These are phyloP conservation scores for Apiospora phragmitis DNA, from an alignment of 2,329 filamentous ascomycete genomes.

Conservation along the genomic window DNA sequence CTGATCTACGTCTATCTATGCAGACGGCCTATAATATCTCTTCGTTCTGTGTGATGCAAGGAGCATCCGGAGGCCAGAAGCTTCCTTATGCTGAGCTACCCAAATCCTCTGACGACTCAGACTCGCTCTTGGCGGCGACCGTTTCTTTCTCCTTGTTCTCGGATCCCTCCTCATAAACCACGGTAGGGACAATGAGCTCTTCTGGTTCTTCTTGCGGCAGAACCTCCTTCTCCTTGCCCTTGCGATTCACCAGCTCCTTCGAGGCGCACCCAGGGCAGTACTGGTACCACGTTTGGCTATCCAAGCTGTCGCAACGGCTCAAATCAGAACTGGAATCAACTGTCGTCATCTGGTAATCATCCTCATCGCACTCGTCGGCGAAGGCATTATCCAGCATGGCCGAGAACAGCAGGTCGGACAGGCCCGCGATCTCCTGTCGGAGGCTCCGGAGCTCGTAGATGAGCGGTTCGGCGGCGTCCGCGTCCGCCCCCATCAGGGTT, in stretches of 20 bases:
- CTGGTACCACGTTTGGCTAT: no score
- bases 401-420: no score
- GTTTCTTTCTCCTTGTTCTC: not conserved
- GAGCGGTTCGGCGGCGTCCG: no score
- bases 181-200: not conserved
- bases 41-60: not conserved
- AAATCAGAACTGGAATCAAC: not conserved
- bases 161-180: not conserved
- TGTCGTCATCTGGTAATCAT: not conserved
- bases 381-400: no score
- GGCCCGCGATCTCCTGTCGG: no score
- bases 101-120: not conserved
- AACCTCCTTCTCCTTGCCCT: not conserved
- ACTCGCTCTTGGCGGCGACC: not conserved
- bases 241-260: not conserved
- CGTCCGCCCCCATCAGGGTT: no score
- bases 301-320: no score
- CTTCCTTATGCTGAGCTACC: not conserved
- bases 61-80: not conserved
- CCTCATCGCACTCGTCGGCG: no score
- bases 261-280: no score
- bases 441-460: no score
- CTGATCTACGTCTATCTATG: not conserved
- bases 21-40: not conserved
- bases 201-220: not conserved